Percentiles rank a stretch among this genome's conserved stretches.
phyloP scores from a whole-genome alignment of 2,329 filamentous ascomycete species.

The Leptosphaerulina australis region DNA sequence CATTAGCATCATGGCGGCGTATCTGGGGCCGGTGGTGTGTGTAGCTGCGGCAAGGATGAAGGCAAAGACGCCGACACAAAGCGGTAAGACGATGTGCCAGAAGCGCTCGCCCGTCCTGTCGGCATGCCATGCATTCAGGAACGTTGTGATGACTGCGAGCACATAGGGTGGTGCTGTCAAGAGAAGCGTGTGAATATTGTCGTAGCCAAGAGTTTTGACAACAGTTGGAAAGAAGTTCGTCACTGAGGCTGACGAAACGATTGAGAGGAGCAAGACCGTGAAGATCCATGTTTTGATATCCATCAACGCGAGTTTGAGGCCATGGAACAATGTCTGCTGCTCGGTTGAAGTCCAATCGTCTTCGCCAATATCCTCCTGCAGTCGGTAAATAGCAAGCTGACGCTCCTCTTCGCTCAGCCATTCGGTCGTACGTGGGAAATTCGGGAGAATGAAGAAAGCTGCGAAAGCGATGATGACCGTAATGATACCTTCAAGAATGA shows the following conservation, averaged over 20 bases:
- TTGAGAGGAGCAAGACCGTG: slow-evolving; percentile 48
- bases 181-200: slow-evolving; percentile 59
- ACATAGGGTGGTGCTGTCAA: slow-evolving; percentile 53
- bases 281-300: slow-evolving; percentile 52
- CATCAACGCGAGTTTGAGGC: slow-evolving; percentile 47
- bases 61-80: slow-evolving; percentile 65
- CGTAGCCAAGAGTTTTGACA: slow-evolving; percentile 65
- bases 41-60: slow-evolving; percentile 74
- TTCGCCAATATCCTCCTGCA: slow-evolving; percentile 49
- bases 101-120: slow-evolving; percentile 74
- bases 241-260: slow-evolving; percentile 49
- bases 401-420: slow-evolving; percentile 50
- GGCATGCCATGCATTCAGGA: slow-evolving; percentile 71
- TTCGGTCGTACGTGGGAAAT: slow-evolving; percentile 63
- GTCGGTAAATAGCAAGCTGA: slow-evolving; percentile 46
- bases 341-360: slow-evolving; percentile 49
- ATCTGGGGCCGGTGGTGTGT: slow-evolving; percentile 64
- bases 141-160: slow-evolving; percentile 64
- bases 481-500: slow-evolving; percentile 72
- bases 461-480: slow-evolving; percentile 66
- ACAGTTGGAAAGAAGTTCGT: slow-evolving; percentile 66
- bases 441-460: slow-evolving; percentile 66
- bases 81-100: slow-evolving; percentile 68
- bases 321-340: slow-evolving; percentile 48
- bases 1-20: slow-evolving; percentile 76